Evolutionary conservation across 1,139 yeast species (phyloP).

Genomic region (Geotrichum klebahnii): DNA sequence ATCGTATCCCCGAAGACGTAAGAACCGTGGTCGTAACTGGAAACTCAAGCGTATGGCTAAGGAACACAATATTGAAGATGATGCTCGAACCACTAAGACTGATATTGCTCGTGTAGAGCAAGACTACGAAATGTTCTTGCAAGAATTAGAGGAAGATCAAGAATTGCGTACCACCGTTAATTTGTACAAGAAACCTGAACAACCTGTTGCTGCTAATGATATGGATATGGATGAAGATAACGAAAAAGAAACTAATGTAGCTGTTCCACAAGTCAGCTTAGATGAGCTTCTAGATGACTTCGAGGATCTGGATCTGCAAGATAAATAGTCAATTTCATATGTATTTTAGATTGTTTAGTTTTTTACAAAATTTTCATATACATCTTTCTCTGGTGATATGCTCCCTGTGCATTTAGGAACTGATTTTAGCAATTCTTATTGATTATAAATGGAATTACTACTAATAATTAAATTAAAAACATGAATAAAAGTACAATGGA

Average conservation of each 20-base stretch:
- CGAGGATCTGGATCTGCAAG: constrained; percentile 21
- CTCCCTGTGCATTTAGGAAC: no score
- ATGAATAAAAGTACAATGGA: no score
- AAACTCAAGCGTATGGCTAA: constrained; percentile 96
- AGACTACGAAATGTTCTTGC: constrained; percentile 93
- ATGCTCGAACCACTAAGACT: constrained; percentile 67
- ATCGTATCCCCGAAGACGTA: constrained; percentile 72
- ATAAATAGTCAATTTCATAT: constrained; percentile 1
- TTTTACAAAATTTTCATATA: no score
- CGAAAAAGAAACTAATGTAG: constrained; percentile 7
- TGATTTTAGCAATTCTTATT: no score
- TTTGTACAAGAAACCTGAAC: constrained; percentile 62
- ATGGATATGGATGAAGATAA: constrained; percentile 19
- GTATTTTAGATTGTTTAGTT: not conserved
- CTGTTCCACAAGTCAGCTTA: constrained; percentile 21
- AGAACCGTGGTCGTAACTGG: constrained; percentile 81
- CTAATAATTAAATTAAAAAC: no score
- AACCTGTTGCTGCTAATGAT: constrained; percentile 11
- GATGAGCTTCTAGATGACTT: constrained; percentile 24
- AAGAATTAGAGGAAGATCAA: constrained; percentile 93
- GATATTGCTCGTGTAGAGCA: constrained; percentile 90
- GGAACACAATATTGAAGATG: constrained; percentile 85
- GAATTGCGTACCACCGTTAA: constrained; percentile 90
- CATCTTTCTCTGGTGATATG: no score
- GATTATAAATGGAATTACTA: no score